Evolutionary conservation across 1,139 yeast genomes (phyloP), one percentile per base, ranked within the genome.

Genomic region (Yamadazyma jaroonii): DNA sequence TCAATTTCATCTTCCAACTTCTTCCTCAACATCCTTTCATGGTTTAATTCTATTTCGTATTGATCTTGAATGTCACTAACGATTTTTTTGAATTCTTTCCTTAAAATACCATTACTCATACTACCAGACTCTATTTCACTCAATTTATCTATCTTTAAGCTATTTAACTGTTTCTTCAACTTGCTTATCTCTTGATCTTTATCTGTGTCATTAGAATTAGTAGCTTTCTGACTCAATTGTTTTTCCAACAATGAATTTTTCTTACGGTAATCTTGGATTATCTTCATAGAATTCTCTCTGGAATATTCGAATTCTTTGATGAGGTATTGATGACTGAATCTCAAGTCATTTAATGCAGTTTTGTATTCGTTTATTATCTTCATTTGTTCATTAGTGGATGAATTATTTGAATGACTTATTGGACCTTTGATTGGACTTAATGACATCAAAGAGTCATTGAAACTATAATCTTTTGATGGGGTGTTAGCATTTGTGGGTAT

Each of bases 81-180:
- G 30, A 84, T 72, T 50, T 77, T 79, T 52, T 79, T 80, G 64
- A 85, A 85, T 57, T 85, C 90, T 48, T 80, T 75, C 40, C 89
- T 69, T 48, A 85, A 62, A 2, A 82, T 77, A 1, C 68, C 73
- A 37, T 59, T 67, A 49, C 71, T 64, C 45, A 54, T 61, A 8
- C 43, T 38, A 21, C 27, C 26, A 9, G 13, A 25, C 7, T 27
- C 30, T 6, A 15, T 9, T 14, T 52, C 50, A 38, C 80, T 81
- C 29, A 79, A 52, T 38, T 56, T 64, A 35, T 80, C 84, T 24
- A 80, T 66, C 45, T 62, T 68, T 38, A 78, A 54, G n/a, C 65
- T 45, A 34, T 73, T 72, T 34, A 78, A 56, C 40, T 77, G 75
- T 44, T 69, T 70, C 22, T 72, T 69, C 31, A 78, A 64, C 15